Percentiles rank a stretch among this genome's conserved stretches.
Evolutionary conservation across 257 asterid species (phyloP).

Genomic region (Solanum ossicruentum): DNA sequence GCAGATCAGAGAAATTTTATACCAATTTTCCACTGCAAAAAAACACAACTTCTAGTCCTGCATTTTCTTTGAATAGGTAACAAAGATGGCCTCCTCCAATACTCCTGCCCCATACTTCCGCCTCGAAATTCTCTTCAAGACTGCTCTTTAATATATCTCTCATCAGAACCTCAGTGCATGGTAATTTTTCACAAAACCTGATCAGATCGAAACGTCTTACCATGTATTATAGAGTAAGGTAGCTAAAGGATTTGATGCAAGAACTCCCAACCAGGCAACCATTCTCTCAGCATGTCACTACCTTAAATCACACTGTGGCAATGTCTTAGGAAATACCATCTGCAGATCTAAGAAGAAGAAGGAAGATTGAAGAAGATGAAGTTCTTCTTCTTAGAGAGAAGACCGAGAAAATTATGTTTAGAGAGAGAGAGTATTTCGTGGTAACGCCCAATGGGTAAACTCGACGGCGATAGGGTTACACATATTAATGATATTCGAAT

Average conservation of each 20-base stretch:
- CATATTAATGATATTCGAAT: too few relatives aligned
- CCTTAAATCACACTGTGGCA: neutral
- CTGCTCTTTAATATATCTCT: neutral
- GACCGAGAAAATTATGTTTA: too few relatives aligned
- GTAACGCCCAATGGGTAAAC: too few relatives aligned
- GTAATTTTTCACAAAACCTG: neutral
- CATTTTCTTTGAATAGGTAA: neutral
- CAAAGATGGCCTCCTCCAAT: neutral
- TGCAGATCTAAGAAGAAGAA: too few relatives aligned
- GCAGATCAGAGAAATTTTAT: neutral
- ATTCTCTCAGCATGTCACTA: neutral
- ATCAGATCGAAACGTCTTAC: neutral
- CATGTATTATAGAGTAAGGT: neutral
- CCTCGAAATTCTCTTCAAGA: neutral
- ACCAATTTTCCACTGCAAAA: neutral
- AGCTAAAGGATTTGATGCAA: neutral
- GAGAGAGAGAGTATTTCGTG: too few relatives aligned
- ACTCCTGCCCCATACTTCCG: neutral
- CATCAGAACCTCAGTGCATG: neutral
- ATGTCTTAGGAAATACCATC: too few relatives aligned
- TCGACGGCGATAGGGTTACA: too few relatives aligned
- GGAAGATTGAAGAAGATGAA: too few relatives aligned
- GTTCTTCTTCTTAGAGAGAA: too few relatives aligned
- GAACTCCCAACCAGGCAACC: neutral
- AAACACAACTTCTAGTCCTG: neutral